Evolutionary conservation across 805 yeast species (phyloP).

Genomic region (Kregervanrija fluxuum): DNA sequence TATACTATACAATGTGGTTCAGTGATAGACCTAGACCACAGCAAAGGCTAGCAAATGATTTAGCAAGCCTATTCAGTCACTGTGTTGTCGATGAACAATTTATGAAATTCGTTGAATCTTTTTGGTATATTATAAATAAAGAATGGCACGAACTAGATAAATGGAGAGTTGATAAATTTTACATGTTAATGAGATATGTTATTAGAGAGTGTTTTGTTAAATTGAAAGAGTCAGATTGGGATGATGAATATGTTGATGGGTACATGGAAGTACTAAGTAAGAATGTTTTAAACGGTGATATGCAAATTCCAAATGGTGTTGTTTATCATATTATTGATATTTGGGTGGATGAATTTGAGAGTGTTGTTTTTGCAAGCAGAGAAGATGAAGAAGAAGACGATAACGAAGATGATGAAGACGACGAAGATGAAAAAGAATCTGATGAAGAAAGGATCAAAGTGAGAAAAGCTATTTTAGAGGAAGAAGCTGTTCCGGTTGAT

Average conservation of each 20-base stretch:
- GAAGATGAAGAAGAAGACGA: conserved; percentile 42
- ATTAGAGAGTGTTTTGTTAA: conserved; percentile 57
- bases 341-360: conserved; percentile 76
- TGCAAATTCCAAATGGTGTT: conserved; percentile 61
- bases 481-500: conserved; percentile 41
- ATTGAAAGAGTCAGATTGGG: conserved; percentile 50
- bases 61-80: conserved; percentile 49
- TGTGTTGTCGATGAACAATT: conserved; percentile 37
- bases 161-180: conserved; percentile 81
- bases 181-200: conserved; percentile 72
- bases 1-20: conserved; percentile 94
- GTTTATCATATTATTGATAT: conserved; percentile 84
- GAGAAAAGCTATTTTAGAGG: conserved; percentile 12
- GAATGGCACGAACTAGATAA: conserved; percentile 87
- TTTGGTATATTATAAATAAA: conserved; percentile 69
- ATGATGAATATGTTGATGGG: conserved; percentile 33
- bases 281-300: conserved; percentile 44
- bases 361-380: conserved; percentile 44
- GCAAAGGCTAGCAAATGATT: conserved; percentile 67
- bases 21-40: conserved; percentile 91
- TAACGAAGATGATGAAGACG: conserved; percentile 36
- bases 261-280: conserved; percentile 33
- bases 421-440: conserved; percentile 21
- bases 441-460: conserved; percentile 11
- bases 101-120: conserved; percentile 55